A percentile compares a stretch with the other conserved stretches of the same genome.
These are phyloP conservation scores for Mimosa pudica DNA, from an alignment of 306 rosid species.

Conservation along the genomic window DNA sequence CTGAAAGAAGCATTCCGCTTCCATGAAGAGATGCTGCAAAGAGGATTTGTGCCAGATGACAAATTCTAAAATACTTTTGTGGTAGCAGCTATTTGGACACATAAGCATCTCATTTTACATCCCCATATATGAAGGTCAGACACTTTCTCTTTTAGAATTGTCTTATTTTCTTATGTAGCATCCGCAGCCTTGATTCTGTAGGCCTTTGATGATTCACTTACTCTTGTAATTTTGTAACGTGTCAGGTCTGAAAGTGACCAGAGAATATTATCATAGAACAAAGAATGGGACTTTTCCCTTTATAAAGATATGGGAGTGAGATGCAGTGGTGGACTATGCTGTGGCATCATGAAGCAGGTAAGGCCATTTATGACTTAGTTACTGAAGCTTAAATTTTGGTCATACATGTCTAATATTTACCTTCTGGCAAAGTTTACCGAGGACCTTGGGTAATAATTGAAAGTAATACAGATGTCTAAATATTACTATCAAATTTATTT, in stretches of 20 bases:
- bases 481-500: not conserved
- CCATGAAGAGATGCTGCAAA: conserved; percentile 92
- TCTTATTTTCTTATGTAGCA: conserved; percentile 13
- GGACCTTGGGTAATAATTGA: not conserved
- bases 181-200: conserved; percentile 19
- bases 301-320: not conserved
- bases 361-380: conserved; percentile 4
- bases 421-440: not conserved
- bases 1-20: conserved; percentile 80
- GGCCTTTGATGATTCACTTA: conserved; percentile 23
- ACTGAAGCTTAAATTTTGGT: not conserved
- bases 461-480: not conserved
- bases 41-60: conserved; percentile 92
- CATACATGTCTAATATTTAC: not conserved
- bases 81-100: conserved; percentile 20
- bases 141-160: conserved; percentile 18
- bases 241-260: conserved; percentile 14
- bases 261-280: not conserved
- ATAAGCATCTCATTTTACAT: conserved; percentile 25
- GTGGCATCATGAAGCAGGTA: conserved; percentile 18
- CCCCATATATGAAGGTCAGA: conserved; percentile 37
- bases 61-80: conserved; percentile 49
- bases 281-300: not conserved
- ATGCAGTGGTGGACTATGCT: not conserved
- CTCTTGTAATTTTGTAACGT: conserved; percentile 5